Evolutionary conservation across 2,329 filamentous ascomycete species (phyloP), one percentile per base, ranked within the genome.

Genomic region (Cyanodermella asteris): DNA sequence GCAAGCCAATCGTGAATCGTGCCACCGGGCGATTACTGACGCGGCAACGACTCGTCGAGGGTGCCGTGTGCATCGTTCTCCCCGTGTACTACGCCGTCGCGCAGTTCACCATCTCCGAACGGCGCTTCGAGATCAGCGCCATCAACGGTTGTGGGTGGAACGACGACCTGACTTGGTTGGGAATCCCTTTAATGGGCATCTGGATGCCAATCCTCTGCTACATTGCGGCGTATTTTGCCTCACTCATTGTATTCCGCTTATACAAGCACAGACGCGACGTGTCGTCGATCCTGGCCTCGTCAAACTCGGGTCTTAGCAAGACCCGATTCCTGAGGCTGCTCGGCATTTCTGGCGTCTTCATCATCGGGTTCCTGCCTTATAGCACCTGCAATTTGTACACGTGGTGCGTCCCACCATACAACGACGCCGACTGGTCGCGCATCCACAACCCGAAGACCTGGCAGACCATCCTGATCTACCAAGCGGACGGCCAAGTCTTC

Each of bases 301-400:
- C 47, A 13, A 47, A 45, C 18, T 55, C 54, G 28, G 58, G 57
- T 24, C 55, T 61, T 18, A 69, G 47, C 27, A 61, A 61, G 25
- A 61, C 62, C 2, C 58, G 65, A 29, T 74, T 74, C 49, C 34
- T 69, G 26, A 60, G 70, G 19, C 58, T 68, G 22, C 65, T 67
- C 34, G 37, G 63, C 22, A 55, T 75, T 39, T 55, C 67, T 16
- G 25, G 61, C 6, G 37, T 55, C 13, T 42, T 61, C 29, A 43
- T 63, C 16, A 9, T 59, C 19, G 37, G 58, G 19, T 59, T 62
- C 32, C 42, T 70, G 2, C 67, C 68, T 0, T 38, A 61, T 10
- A 51, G 59, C 21, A 29, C 53, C 16, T 69, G 55, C 35, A 47
- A 63, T 25, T 46, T 71, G 30, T 50, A 46, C 28, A 29, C 36